Evolutionary conservation across 2,329 filamentous ascomycete species (phyloP).

Genomic region (Aureobasidium sp.): DNA sequence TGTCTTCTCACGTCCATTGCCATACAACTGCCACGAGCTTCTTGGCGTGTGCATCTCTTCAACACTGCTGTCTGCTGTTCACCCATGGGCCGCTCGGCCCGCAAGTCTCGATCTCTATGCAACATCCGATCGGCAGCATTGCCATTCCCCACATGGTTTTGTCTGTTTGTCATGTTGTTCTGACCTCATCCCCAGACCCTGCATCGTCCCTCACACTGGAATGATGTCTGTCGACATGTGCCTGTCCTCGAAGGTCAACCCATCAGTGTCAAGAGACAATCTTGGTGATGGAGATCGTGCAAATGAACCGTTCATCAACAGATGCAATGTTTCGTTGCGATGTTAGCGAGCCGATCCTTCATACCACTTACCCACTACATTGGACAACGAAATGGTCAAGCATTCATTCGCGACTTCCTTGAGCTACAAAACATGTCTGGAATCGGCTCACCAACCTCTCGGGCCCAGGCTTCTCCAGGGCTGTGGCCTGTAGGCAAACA

Average conservation of each 20-base stretch:
- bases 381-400: not conserved
- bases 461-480: not conserved
- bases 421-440: not conserved
- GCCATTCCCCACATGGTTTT: not conserved
- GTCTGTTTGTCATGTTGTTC: not conserved
- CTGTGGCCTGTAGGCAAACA: not conserved
- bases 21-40: not conserved
- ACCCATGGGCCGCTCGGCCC: not conserved
- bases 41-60: not conserved
- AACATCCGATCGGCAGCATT: not conserved
- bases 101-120: conserved; percentile 3
- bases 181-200: not conserved
- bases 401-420: not conserved
- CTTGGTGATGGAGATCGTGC: not conserved
- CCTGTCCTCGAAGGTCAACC: not conserved
- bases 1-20: not conserved
- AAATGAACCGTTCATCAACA: not conserved
- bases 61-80: not conserved
- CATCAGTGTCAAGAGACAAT: not conserved
- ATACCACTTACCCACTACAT: not conserved
- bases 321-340: not conserved
- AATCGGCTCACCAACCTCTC: not conserved
- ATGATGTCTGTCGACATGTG: not conserved
- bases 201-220: not conserved
- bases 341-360: not conserved